phyloP scores from a whole-genome alignment of 2,329 filamentous ascomycete species.

The Aspergillus neotritici region DNA sequence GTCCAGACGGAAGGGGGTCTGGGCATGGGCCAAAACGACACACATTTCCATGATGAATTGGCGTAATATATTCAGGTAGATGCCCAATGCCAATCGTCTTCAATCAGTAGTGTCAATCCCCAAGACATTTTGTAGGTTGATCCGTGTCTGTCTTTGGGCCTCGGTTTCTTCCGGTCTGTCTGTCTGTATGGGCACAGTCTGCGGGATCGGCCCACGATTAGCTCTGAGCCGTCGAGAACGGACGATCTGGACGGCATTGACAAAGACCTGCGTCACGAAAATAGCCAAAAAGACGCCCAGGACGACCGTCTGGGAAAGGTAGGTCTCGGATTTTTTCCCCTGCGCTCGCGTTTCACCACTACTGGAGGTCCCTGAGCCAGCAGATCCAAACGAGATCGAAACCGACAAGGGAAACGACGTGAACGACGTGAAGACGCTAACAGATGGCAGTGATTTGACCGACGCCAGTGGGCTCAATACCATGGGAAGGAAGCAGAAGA shows the following conservation, averaged over 20 bases:
- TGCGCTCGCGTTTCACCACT: conserved; percentile 3
- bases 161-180: background rate
- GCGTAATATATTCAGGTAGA: too few relatives aligned
- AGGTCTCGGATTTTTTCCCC: conserved; percentile 13
- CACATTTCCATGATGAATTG: too few relatives aligned
- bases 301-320: conserved; percentile 30
- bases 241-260: conserved; percentile 25
- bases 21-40: too few relatives aligned
- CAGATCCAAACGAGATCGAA: conserved; percentile 28
- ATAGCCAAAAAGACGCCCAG: conserved; percentile 28
- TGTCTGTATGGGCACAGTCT: background rate
- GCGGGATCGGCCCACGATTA: conserved; percentile 1
- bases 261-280: conserved; percentile 26
- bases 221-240: conserved; percentile 15
- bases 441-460: conserved; percentile 17
- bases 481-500: conserved; percentile 27
- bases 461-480: conserved; percentile 20
- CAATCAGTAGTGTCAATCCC: too few relatives aligned
- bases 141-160: background rate
- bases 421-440: conserved; percentile 27
- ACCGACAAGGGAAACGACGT: conserved; percentile 34
- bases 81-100: too few relatives aligned
- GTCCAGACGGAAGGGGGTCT: too few relatives aligned
- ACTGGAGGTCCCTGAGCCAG: conserved; percentile 6
- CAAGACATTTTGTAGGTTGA: too few relatives aligned